phyloP scores from a whole-genome alignment of 176 grass and related monocot genomes.

The Pontederia paniculata region DNA sequence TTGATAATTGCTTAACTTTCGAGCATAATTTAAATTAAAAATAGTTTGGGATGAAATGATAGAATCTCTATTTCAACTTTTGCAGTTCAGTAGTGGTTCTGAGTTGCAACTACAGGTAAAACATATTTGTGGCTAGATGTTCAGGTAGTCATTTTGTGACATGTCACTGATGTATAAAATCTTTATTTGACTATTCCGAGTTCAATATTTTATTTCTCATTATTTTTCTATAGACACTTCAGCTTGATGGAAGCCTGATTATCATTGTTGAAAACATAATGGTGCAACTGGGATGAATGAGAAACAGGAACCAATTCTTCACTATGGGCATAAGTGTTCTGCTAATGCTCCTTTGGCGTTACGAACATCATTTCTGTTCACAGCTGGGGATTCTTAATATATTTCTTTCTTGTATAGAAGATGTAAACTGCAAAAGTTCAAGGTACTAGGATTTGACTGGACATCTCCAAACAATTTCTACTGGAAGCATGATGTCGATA shows the following conservation, averaged over 20 bases:
- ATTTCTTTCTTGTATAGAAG: conserved; percentile 21
- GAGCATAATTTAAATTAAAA: no score
- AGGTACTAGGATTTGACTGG: conserved; percentile 76
- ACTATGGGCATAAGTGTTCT: conserved; percentile 59
- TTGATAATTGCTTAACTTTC: conserved; percentile 3
- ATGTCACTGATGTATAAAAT: neutral
- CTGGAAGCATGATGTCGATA: conserved; percentile 88
- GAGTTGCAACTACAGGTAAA: conserved; percentile 84
- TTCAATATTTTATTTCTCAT: neutral
- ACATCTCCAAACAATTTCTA: conserved; percentile 72
- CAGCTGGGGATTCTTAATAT: conserved; percentile 7
- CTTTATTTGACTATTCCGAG: conserved; percentile 3
- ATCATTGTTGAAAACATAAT: conserved; percentile 75
- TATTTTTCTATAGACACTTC: conserved; percentile 13
- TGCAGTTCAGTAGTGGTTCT: conserved; percentile 75
- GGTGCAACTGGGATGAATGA: conserved; percentile 48
- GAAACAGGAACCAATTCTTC: conserved; percentile 49
- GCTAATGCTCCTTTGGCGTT: conserved; percentile 2
- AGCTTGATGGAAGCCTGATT: conserved; percentile 84
- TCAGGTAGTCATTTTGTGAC: conserved; percentile 39
- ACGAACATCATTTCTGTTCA: neutral
- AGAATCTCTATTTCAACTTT: neutral
- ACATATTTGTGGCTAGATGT: conserved; percentile 90
- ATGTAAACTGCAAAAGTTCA: conserved; percentile 60
- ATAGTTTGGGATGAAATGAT: no score